These are phyloP conservation scores for Neonectria ditissima DNA, from an alignment of 2,329 filamentous ascomycete genomes.

Conservation along the genomic window DNA sequence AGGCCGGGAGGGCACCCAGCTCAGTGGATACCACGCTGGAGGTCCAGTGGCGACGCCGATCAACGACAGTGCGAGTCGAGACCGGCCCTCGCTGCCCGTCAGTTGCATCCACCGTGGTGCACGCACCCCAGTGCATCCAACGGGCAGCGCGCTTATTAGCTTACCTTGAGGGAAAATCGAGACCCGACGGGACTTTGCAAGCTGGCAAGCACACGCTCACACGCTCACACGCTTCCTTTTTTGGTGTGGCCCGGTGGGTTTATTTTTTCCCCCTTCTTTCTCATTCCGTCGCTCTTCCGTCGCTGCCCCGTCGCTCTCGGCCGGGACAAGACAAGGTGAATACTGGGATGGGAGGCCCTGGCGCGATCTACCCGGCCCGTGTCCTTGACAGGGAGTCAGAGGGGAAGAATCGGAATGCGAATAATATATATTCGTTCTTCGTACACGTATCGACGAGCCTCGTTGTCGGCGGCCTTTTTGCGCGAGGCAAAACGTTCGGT, in stretches of 20 bases:
- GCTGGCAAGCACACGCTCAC: background rate
- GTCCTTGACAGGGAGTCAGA: background rate
- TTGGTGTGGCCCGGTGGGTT: background rate
- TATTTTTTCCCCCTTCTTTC: background rate
- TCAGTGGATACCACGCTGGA: background rate
- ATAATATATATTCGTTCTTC: background rate
- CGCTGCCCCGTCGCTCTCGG: background rate
- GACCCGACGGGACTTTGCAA: constrained; percentile 3
- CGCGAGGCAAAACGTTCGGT: background rate
- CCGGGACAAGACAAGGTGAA: background rate
- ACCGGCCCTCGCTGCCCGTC: background rate
- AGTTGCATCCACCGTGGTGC: constrained; percentile 15
- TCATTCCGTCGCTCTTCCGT: background rate
- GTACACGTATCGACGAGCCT: background rate
- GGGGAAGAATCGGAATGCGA: background rate
- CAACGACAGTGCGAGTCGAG: constrained; percentile 16
- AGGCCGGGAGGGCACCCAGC: background rate
- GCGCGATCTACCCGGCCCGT: constrained; percentile 5
- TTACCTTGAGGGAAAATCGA: constrained; percentile 6
- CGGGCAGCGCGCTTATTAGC: constrained; percentile 4
- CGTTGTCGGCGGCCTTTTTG: background rate
- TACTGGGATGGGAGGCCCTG: background rate
- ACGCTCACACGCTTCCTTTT: too few species aligned
- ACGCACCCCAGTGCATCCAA: constrained; percentile 12
- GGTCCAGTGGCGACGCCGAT: constrained; percentile 11